phyloP scores from a whole-genome alignment of 495 filamentous ascomycete species.

The Xylaria intraflava region DNA sequence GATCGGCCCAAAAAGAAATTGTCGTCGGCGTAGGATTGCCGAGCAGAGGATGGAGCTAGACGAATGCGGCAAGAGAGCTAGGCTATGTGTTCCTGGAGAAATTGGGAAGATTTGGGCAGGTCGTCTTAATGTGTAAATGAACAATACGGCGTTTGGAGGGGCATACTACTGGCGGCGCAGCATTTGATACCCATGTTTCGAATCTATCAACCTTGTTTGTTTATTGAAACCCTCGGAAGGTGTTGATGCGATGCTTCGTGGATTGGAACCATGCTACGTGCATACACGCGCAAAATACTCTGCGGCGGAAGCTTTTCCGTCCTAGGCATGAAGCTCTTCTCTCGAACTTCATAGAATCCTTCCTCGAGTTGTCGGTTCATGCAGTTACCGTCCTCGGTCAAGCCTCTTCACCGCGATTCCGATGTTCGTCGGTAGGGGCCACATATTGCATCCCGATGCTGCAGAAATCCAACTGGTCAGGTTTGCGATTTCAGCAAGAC shows the following conservation, averaged over 20 bases:
- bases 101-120: not conserved
- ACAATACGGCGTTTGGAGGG: not conserved
- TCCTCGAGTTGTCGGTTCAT: slow-evolving; percentile 1
- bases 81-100: not conserved
- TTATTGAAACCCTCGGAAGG: not conserved
- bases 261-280: not conserved
- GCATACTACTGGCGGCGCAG: not conserved
- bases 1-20: not conserved
- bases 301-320: too few species aligned
- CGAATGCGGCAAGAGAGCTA: not conserved
- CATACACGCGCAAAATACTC: not conserved
- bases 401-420: too few species aligned
- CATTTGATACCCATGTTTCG: slow-evolving; percentile 11
- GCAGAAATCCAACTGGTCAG: too few species aligned
- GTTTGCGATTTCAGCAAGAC: too few species aligned
- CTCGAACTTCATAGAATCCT: not conserved
- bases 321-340: too few species aligned
- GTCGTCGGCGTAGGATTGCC: not conserved
- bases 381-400: too few species aligned
- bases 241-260: not conserved
- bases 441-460: too few species aligned
- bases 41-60: not conserved
- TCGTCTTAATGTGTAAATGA: not conserved
- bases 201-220: not conserved
- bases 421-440: too few species aligned